phyloP scores from a whole-genome alignment of 805 yeast genomes.

The Yarrowia bubula region DNA sequence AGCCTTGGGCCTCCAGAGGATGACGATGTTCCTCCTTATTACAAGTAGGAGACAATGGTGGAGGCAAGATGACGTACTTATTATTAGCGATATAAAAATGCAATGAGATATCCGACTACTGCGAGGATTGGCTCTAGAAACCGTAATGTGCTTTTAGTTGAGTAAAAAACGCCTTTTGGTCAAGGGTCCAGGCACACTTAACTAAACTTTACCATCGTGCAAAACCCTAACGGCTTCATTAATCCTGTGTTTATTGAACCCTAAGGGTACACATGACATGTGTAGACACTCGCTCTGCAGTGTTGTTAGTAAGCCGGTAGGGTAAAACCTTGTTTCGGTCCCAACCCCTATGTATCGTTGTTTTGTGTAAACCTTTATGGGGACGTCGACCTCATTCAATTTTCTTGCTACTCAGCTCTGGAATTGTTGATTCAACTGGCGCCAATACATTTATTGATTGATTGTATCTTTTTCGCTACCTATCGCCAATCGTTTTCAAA shows the following conservation, averaged over 20 bases:
- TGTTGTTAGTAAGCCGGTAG: neutral
- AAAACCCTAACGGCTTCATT: too few species aligned
- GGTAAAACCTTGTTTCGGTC: neutral
- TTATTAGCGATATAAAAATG: neutral
- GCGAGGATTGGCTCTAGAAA: too few species aligned
- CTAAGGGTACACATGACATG: neutral
- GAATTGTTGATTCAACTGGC: neutral
- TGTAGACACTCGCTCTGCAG: neutral
- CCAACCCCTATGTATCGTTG: neutral
- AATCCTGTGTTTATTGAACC: too few species aligned
- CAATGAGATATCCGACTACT: neutral
- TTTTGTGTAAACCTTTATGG: neutral
- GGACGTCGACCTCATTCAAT: neutral
- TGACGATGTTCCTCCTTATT: constrained; percentile 12
- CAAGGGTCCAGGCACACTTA: too few species aligned
- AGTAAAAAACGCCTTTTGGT: too few species aligned
- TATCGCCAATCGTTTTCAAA: too few species aligned
- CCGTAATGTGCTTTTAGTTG: too few species aligned
- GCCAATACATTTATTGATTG: neutral
- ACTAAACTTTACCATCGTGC: too few species aligned
- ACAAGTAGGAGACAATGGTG: too few species aligned
- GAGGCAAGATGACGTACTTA: too few species aligned
- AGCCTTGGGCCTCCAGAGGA: neutral
- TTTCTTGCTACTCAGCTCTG: neutral
- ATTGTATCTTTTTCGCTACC: too few species aligned